phyloP scores from a whole-genome alignment of 768 basidiomycete genomes.

The Phylloporus sp. region DNA sequence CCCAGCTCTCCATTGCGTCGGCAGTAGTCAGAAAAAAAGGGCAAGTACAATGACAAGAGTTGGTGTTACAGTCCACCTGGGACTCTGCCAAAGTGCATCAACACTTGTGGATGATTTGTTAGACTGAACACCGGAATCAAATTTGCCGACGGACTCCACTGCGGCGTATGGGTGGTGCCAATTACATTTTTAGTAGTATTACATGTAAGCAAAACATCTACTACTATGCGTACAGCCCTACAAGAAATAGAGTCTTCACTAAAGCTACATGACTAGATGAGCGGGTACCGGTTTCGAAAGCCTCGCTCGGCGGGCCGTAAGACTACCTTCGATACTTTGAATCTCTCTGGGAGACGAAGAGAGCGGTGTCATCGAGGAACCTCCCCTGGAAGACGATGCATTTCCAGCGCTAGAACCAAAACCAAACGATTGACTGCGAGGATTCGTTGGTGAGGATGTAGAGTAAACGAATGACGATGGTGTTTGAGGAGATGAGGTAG shows the following conservation, averaged over 20 bases:
- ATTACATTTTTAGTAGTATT: too few relatives aligned
- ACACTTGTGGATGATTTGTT: neutral
- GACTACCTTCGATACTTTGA: neutral
- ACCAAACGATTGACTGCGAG: neutral
- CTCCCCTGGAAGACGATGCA: neutral
- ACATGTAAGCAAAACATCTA: neutral
- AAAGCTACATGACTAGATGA: slow-evolving; percentile 20
- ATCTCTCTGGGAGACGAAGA: slow-evolving; percentile 11
- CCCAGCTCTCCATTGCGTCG: slow-evolving; percentile 27
- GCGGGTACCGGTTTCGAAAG: slow-evolving; percentile 19
- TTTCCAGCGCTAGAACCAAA: neutral
- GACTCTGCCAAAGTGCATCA: slow-evolving; percentile 1
- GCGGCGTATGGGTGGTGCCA: neutral
- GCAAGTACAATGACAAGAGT: neutral
- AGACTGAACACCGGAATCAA: too few relatives aligned
- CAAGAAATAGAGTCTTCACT: neutral
- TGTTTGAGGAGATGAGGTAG: slow-evolving; percentile 4
- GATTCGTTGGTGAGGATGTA: neutral
- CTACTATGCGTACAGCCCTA: neutral
- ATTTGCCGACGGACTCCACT: neutral
- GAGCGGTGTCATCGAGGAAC: slow-evolving; percentile 15
- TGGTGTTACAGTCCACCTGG: neutral
- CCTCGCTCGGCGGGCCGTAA: slow-evolving; percentile 3
- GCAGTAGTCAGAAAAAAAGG: neutral
- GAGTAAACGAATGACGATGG: slow-evolving; percentile 5